Evolutionary conservation across 306 rosid species (phyloP).

Genomic region (Coriaria nepalensis): DNA sequence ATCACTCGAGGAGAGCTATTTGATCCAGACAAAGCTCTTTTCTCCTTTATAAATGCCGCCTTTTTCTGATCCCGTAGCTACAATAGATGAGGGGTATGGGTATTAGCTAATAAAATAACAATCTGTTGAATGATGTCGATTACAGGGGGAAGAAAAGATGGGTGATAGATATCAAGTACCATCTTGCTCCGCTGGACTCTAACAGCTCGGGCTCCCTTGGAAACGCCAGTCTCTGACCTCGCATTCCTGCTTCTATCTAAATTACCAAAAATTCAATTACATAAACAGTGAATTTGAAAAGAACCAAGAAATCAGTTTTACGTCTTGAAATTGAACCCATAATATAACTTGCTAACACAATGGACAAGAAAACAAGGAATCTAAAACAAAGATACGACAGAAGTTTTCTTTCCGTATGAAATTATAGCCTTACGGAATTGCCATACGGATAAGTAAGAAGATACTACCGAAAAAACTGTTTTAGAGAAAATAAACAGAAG

Average conservation of each 20-base stretch:
- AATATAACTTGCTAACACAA: too few relatives aligned
- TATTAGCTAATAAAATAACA: neutral
- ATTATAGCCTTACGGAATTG: too few relatives aligned
- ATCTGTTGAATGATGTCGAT: neutral
- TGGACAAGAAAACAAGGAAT: too few relatives aligned
- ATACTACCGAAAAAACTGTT: too few relatives aligned
- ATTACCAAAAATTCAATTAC: slow-evolving; percentile 12
- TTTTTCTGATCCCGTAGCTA: slow-evolving; percentile 73
- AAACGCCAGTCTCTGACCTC: slow-evolving; percentile 42
- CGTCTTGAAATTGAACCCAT: too few relatives aligned
- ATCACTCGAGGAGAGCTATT: slow-evolving; percentile 75
- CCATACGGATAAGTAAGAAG: too few relatives aligned
- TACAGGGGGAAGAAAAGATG: neutral
- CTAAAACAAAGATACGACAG: too few relatives aligned
- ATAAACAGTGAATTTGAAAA: neutral
- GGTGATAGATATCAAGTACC: slow-evolving; percentile 24
- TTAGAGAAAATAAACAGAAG: too few relatives aligned
- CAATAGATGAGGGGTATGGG: neutral
- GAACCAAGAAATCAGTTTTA: neutral
- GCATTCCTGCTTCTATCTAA: slow-evolving; percentile 36
- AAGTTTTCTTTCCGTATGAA: too few relatives aligned
- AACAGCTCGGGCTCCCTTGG: slow-evolving; percentile 65
- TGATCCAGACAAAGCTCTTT: slow-evolving; percentile 66
- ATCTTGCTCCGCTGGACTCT: slow-evolving; percentile 68
- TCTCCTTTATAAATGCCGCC: slow-evolving; percentile 67